phyloP scores from a whole-genome alignment of 108 stramenopile species.

The Mediolabrus comicus region DNA sequence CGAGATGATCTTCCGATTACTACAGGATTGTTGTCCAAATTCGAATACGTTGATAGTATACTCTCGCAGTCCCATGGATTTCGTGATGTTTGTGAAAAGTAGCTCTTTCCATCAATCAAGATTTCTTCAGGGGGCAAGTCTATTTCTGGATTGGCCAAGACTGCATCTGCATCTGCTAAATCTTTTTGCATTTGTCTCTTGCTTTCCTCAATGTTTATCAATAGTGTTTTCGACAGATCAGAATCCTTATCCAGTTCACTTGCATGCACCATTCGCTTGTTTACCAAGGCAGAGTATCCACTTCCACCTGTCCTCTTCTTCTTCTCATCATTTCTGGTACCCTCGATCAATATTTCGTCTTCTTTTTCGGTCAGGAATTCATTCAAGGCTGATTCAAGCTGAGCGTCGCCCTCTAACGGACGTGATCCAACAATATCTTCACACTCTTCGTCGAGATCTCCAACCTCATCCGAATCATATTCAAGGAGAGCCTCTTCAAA shows the following conservation, averaged over 20 bases:
- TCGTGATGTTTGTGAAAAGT: slow-evolving; percentile 65
- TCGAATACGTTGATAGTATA: slow-evolving; percentile 95
- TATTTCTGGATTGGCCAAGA: slow-evolving; percentile 64
- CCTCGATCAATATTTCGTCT: slow-evolving; percentile 81
- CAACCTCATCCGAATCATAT: slow-evolving; percentile 87
- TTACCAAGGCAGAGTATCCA: slow-evolving; percentile 77
- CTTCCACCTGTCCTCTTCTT: slow-evolving; percentile 56
- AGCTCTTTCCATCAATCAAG: slow-evolving; percentile 85
- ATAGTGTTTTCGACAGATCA: slow-evolving; percentile 21
- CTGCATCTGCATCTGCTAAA: slow-evolving; percentile 76
- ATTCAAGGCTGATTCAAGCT: slow-evolving; percentile 78
- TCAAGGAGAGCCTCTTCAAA: slow-evolving; percentile 87
- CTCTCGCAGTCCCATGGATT: slow-evolving; percentile 98
- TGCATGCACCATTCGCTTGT: slow-evolving; percentile 63
- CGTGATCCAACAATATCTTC: slow-evolving; percentile 60
- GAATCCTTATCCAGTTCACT: slow-evolving; percentile 42
- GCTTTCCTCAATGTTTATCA: slow-evolving; percentile 43
- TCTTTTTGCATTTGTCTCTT: slow-evolving; percentile 51
- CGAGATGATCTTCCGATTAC: slow-evolving; percentile 57
- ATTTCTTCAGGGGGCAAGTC: slow-evolving; percentile 80
- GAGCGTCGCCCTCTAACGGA: slow-evolving; percentile 76
- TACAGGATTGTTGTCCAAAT: slow-evolving; percentile 94
- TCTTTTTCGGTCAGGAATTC: slow-evolving; percentile 79
- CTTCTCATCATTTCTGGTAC: slow-evolving; percentile 50
- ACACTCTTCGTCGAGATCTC: slow-evolving; percentile 76